A percentile compares a stretch with the other conserved stretches of the same genome.
Conservation (phyloP, 176 grass and related monocot genomes). For the Aegilops speltoides region DNA sequence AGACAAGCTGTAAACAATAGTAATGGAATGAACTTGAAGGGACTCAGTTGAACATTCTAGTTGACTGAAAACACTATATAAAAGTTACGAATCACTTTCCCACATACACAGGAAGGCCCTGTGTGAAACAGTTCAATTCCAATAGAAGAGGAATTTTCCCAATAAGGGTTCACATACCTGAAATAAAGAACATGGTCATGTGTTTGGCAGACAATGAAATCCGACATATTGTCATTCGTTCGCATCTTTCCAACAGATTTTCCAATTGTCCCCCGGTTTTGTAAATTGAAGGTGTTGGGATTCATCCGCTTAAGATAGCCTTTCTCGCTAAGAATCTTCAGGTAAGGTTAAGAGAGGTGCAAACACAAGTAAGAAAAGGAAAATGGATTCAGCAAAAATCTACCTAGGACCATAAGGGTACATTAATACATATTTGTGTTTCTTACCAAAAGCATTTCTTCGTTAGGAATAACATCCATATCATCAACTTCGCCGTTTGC, state of each 20-base stretch:
- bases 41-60: neutral
- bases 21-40: constrained; percentile 20
- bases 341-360: constrained; percentile 26
- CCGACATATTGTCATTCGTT: constrained; percentile 78
- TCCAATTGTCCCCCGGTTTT: constrained; percentile 86
- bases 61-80: neutral
- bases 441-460: constrained; percentile 95
- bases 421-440: neutral
- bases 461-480: constrained; percentile 94
- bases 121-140: neutral
- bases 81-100: neutral
- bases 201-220: constrained; percentile 91
- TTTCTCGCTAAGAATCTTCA: constrained; percentile 92
- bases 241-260: constrained; percentile 99
- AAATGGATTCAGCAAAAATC: neutral
- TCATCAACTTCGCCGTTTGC: constrained; percentile 73
- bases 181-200: constrained; percentile 97
- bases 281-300: constrained; percentile 87
- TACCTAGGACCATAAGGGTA: constrained; percentile 3
- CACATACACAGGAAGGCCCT: neutral
- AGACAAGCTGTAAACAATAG: neutral
- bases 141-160: neutral
- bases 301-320: constrained; percentile 95
- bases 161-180: constrained; percentile 54
- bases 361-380: constrained; percentile 4